phyloP scores from a whole-genome alignment of 2,329 filamentous ascomycete genomes.

The Gaeumannomyces tritici region DNA sequence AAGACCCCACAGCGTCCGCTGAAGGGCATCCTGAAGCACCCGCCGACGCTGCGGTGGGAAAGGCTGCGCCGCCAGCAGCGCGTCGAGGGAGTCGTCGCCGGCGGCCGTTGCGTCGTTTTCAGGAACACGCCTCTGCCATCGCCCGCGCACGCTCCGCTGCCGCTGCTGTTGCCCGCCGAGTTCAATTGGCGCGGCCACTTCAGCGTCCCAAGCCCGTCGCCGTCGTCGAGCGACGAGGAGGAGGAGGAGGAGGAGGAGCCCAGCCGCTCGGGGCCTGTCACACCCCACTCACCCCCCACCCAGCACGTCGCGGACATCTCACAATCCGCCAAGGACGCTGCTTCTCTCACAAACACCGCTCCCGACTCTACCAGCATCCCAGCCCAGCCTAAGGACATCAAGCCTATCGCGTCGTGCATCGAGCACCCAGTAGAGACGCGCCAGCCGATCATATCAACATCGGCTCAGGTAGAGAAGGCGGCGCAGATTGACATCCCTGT shows the following conservation, averaged over 20 bases:
- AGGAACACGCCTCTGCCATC: neutral
- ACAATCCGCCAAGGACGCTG: neutral
- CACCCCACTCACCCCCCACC: neutral
- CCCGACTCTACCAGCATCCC: neutral
- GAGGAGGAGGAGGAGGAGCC: neutral
- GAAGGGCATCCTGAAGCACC: neutral
- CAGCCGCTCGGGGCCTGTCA: neutral
- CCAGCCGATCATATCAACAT: neutral
- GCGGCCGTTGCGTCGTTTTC: neutral
- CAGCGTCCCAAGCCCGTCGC: neutral
- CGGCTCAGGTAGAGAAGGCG: neutral
- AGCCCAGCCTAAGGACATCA: neutral
- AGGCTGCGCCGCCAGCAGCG: neutral
- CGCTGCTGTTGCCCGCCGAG: too few relatives aligned
- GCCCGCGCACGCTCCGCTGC: too few relatives aligned
- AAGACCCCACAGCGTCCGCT: neutral
- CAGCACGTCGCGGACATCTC: too few relatives aligned
- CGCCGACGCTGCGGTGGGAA: too few relatives aligned
- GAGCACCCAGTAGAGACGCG: neutral
- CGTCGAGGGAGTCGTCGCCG: neutral
- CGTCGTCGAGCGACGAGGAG: neutral
- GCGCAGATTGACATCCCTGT: neutral
- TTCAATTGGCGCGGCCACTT: conserved; percentile 2
- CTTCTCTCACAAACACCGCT: neutral
- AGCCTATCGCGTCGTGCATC: too few relatives aligned